Evolutionary conservation across 495 filamentous ascomycete species (phyloP), one percentile per base, ranked within the genome.

Genomic region (Trichoderma reesei): DNA sequence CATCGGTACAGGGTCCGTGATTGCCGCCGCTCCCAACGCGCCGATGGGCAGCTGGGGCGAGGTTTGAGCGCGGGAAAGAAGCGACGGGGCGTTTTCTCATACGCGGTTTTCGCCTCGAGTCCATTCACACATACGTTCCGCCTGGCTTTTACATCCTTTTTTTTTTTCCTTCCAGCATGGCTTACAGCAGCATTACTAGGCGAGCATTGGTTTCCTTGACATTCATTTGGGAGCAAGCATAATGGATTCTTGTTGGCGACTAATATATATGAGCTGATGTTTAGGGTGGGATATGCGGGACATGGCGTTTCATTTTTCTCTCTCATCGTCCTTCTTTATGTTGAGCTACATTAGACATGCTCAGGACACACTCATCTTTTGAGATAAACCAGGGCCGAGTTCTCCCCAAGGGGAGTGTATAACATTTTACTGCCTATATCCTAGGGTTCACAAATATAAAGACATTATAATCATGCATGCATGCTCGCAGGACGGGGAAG

Each of bases 21-120:
- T 88, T 73, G 83, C 44, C 7, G 44, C 44, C n/a, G 41, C 83
- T 4, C 80, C 83, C 61, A 82, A 83, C 51, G 86, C 85, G 7
- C 81, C 78, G 34, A 82, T 91, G 73, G 87, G 89, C 26, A 83
- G 82, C 61, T 91, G 88, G 86, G 89, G 88, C 18, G 90, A 91
- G 74, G 83, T 85, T 61, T 73, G 66, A 65, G n/a, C n/a, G n/a
- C n/a, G n/a, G n/a, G n/a, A n/a, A 38, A 8, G 41, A 61, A 60
- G 51, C 18, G 14, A 2, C 39, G 37, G 2, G 20, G 2, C 10
- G 26, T 51, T 64, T 64, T 67, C 8, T 31, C 10, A 56, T 56
- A 31, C 3, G 10, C 13, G 20, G 46, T 20, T 51, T 26, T 46
- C n/a, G n/a, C n/a, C n/a, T n/a, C n/a, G n/a, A 14, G 3, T 46